Evolutionary conservation across 257 asterid species (phyloP).

Genomic region (Solanum chaucha): DNA sequence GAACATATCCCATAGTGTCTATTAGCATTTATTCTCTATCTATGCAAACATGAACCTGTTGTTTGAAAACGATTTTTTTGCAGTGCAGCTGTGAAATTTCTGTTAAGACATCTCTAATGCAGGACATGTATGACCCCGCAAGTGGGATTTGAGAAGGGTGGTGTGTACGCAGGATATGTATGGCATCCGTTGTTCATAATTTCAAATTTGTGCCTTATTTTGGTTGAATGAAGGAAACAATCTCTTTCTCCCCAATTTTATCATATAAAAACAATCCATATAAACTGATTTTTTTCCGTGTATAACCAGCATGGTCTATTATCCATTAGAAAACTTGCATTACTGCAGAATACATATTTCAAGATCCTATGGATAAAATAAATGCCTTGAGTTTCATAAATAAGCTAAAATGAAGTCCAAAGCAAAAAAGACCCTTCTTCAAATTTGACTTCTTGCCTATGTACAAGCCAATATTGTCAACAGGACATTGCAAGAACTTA

Average conservation of each 20-base stretch:
- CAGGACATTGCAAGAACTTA: no score
- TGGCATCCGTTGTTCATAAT: not conserved
- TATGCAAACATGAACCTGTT: not conserved
- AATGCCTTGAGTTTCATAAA: no score
- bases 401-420: no score
- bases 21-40: not conserved
- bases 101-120: no score
- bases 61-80: not conserved
- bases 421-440: no score
- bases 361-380: no score
- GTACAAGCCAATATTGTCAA: no score
- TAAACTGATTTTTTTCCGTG: not conserved
- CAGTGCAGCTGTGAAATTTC: not conserved
- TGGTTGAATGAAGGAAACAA: not conserved
- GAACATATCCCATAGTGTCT: not conserved
- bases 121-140: not conserved
- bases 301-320: no score
- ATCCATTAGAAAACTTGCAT: no score
- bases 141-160: not conserved
- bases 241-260: not conserved
- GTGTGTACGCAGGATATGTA: not conserved
- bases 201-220: not conserved
- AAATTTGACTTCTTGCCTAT: no score
- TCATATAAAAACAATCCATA: not conserved
- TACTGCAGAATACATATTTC: no score